phyloP scores from a whole-genome alignment of 371 early-diverging fungal genomes.

The Mortierella sp. region DNA sequence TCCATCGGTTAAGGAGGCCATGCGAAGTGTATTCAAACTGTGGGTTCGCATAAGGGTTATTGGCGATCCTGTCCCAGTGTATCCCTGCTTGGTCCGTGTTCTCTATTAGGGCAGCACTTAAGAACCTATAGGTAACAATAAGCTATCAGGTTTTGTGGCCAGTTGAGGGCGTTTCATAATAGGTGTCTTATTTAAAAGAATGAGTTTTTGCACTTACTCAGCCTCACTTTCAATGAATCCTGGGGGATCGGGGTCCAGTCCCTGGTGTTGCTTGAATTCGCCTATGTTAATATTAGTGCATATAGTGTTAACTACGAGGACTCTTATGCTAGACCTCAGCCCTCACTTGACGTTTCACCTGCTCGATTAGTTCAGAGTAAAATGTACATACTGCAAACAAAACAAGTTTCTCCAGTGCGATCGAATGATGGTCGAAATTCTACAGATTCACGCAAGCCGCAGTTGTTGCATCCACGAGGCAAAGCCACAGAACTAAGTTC shows the following conservation, averaged over 20 bases:
- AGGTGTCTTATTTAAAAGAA: neutral
- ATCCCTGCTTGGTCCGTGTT: conserved; percentile 11
- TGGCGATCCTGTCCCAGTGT: conserved; percentile 37
- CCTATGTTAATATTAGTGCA: neutral
- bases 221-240: neutral
- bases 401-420: conserved; percentile 21
- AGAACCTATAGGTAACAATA: neutral
- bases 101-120: neutral
- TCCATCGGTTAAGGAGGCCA: conserved; percentile 26
- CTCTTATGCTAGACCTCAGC: too few species aligned
- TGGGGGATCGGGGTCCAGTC: conserved; percentile 9
- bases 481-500: conserved; percentile 16
- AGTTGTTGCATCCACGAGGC: conserved; percentile 26
- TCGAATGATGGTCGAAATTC: conserved; percentile 18
- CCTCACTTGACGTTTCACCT: too few species aligned
- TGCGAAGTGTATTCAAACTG: conserved; percentile 17
- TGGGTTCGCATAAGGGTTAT: conserved; percentile 18
- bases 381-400: conserved; percentile 16
- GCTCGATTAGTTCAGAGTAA: neutral
- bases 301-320: neutral
- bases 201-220: neutral
- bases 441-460: conserved; percentile 25
- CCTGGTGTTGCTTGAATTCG: conserved; percentile 2
- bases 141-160: too few species aligned
- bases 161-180: too few species aligned